phyloP scores from a whole-genome alignment of 2,329 filamentous ascomycete species.

The Fusarium sp. region DNA sequence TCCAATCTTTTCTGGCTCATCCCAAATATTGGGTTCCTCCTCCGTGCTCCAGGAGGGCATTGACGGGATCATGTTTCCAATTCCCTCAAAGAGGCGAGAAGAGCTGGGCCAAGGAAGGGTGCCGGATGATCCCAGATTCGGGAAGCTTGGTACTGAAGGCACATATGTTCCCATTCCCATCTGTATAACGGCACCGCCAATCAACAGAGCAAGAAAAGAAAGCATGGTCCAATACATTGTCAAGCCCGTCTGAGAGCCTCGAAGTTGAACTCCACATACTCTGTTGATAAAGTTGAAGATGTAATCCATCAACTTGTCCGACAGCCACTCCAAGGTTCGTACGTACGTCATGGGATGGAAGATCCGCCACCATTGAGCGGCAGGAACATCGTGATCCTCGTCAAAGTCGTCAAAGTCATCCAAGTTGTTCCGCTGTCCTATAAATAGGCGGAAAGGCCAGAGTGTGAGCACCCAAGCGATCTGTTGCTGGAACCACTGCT shows the following conservation, averaged over 20 bases:
- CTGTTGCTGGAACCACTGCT: slow-evolving; percentile 34
- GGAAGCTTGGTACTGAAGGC: slow-evolving; percentile 8
- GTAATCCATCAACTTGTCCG: slow-evolving; percentile 36
- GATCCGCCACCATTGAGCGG: slow-evolving; percentile 41
- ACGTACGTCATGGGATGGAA: slow-evolving; percentile 50
- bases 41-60: slow-evolving; percentile 42
- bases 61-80: slow-evolving; percentile 42
- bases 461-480: slow-evolving; percentile 38
- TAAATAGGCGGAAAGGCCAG: slow-evolving; percentile 29
- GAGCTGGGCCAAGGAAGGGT: slow-evolving; percentile 27
- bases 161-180: background rate
- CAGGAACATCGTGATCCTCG: slow-evolving; percentile 14
- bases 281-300: slow-evolving; percentile 30
- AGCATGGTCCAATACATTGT: background rate
- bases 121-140: background rate
- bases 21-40: slow-evolving; percentile 33
- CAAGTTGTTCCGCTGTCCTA: background rate
- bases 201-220: background rate
- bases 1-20: slow-evolving; percentile 24
- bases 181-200: background rate
- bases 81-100: slow-evolving; percentile 22
- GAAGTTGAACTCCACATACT: slow-evolving; percentile 14
- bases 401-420: slow-evolving; percentile 20
- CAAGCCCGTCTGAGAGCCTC: background rate
- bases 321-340: slow-evolving; percentile 38